A percentile compares a stretch with the other conserved stretches of the same genome.
These are phyloP conservation scores for Astrocystis sublimbata DNA, from an alignment of 495 filamentous ascomycete genomes.

Conservation along the genomic window DNA sequence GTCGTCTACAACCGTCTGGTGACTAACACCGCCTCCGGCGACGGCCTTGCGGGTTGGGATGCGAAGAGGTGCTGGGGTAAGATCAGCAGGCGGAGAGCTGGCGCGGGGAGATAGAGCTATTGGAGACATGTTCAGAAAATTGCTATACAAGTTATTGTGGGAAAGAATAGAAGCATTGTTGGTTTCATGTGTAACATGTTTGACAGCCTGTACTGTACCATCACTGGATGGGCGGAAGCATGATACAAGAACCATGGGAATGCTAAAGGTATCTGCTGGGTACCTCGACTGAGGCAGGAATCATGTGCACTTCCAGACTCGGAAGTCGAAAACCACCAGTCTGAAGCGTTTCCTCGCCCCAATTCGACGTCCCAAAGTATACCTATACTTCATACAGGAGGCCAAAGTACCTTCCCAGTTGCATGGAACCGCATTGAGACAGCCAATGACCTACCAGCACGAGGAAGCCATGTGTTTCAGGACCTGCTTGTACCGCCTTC, in stretches of 20 bases:
- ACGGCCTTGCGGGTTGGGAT: slow-evolving; percentile 5
- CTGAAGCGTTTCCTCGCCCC: too few species aligned
- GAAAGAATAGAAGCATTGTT: slow-evolving; percentile 5
- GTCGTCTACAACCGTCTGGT: not conserved
- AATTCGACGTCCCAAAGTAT: too few species aligned
- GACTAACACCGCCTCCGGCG: not conserved
- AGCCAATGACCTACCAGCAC: not conserved
- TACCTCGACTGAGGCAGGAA: not conserved
- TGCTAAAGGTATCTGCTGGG: not conserved
- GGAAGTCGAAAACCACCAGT: not conserved
- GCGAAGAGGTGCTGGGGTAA: slow-evolving; percentile 17
- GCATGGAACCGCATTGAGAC: not conserved
- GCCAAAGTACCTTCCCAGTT: slow-evolving; percentile 4
- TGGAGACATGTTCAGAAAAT: slow-evolving; percentile 1
- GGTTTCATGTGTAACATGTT: slow-evolving; percentile 10
- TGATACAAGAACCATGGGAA: too few species aligned
- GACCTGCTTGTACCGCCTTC: slow-evolving; percentile 3
- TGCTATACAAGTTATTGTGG: slow-evolving; percentile 2
- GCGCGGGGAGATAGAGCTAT: not conserved
- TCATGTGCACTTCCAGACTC: not conserved
- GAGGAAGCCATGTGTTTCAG: slow-evolving; percentile 15
- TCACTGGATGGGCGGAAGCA: too few species aligned
- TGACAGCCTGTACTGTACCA: slow-evolving; percentile 1
- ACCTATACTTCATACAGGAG: too few species aligned
- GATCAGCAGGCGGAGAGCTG: not conserved